Percentiles rank a stretch among this genome's conserved stretches.
These are phyloP conservation scores for Fraxinus ornus DNA, from an alignment of 305 asterid genomes.

Conservation along the genomic window DNA sequence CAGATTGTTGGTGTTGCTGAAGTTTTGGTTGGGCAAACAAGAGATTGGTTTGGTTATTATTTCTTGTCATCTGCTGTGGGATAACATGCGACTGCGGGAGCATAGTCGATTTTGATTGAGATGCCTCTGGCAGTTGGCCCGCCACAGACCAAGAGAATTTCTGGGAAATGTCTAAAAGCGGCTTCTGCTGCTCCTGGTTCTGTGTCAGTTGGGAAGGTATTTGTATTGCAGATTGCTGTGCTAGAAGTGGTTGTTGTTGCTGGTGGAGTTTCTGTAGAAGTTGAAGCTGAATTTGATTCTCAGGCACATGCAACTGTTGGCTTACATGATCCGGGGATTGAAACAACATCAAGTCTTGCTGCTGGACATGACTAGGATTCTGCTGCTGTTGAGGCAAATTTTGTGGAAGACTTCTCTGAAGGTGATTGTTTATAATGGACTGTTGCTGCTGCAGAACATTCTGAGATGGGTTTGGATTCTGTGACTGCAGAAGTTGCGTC, in stretches of 20 bases:
- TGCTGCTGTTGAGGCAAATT: constrained; percentile 42
- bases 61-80: constrained; percentile 45
- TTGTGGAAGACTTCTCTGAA: constrained; percentile 60
- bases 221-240: constrained; percentile 60
- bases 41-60: constrained; percentile 44
- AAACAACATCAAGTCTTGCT: constrained; percentile 42
- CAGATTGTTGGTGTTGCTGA: constrained; percentile 41
- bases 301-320: constrained; percentile 57
- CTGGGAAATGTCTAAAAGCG: constrained; percentile 44
- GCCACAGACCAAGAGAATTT: constrained; percentile 51
- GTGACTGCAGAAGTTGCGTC: constrained; percentile 56
- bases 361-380: constrained; percentile 48
- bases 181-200: constrained; percentile 66
- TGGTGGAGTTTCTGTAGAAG: constrained; percentile 78
- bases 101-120: constrained; percentile 45
- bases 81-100: constrained; percentile 44
- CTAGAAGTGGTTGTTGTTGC: constrained; percentile 63
- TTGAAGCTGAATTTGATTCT: constrained; percentile 73
- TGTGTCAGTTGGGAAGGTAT: constrained; percentile 48
- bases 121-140: constrained; percentile 51
- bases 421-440: constrained; percentile 52
- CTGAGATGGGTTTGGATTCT: constrained; percentile 43
- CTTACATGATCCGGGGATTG: constrained; percentile 45
- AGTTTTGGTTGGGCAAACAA: constrained; percentile 47
- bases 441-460: constrained; percentile 35